Evolutionary conservation across 768 basidiomycete genomes (phyloP).

Genomic region (Artomyces pyxidatus): DNA sequence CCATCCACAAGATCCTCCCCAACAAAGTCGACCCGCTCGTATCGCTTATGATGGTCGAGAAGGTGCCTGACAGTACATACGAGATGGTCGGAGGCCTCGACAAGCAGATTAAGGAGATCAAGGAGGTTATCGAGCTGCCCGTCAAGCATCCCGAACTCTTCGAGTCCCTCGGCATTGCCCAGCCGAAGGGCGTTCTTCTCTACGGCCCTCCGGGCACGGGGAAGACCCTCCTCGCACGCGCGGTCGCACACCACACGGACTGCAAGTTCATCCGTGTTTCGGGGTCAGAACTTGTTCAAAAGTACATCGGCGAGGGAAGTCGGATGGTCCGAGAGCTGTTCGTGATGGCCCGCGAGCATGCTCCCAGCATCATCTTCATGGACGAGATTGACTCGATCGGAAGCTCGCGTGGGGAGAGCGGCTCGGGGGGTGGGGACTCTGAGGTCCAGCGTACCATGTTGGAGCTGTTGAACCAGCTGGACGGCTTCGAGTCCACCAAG

Average conservation of each 20-base stretch:
- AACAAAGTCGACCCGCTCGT: constrained; percentile 98
- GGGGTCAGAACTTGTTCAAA: constrained; percentile 92
- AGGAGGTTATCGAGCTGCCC: constrained; percentile 96
- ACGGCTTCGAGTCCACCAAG: constrained; percentile 66
- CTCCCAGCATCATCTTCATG: constrained; percentile 99
- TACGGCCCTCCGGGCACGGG: constrained; percentile 97
- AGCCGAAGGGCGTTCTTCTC: constrained; percentile 92
- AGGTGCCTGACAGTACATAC: constrained; percentile 98
- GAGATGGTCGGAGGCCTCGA: constrained; percentile 99
- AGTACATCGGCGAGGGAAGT: constrained; percentile 96
- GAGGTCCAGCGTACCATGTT: constrained; percentile 65
- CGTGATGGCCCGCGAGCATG: constrained; percentile 97
- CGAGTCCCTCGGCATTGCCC: constrained; percentile 92
- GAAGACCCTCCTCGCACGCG: constrained; percentile 90
- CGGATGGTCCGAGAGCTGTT: constrained; percentile 97
- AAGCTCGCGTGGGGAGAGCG: constrained; percentile 77
- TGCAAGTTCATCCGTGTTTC: constrained; percentile 96
- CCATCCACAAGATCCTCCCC: constrained; percentile 92
- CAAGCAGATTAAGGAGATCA: constrained; percentile 97
- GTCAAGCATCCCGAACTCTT: constrained; percentile 95
- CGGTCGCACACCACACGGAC: constrained; percentile 96
- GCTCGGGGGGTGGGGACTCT: constrained; percentile 54
- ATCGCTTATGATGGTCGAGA: constrained; percentile 99
- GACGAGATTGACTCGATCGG: constrained; percentile 99
- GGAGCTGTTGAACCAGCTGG: constrained; percentile 57